These are phyloP conservation scores for Pichia phayaonensis DNA, from an alignment of 805 yeast species.

Conservation along the genomic window DNA sequence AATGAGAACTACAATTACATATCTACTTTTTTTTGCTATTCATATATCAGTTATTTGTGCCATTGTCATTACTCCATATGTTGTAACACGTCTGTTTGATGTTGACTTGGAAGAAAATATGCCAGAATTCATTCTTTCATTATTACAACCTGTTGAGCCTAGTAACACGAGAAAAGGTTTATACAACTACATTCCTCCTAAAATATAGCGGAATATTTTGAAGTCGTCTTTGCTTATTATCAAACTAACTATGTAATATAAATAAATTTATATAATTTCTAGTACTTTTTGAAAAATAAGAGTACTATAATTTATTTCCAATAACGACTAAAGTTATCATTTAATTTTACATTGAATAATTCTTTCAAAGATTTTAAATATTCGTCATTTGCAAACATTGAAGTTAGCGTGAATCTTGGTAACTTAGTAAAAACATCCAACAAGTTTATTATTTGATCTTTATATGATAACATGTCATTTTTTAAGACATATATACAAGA, in stretches of 20 bases:
- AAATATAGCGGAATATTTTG: background rate
- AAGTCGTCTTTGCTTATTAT: background rate
- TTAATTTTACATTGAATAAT: background rate
- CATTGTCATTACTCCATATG: slow-evolving; percentile 34
- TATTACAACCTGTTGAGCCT: slow-evolving; percentile 39
- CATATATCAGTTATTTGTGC: slow-evolving; percentile 25
- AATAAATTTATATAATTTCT: too few species aligned
- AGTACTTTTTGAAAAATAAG: too few species aligned
- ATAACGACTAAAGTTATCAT: slow-evolving; percentile 1
- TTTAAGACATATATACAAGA: slow-evolving; percentile 27
- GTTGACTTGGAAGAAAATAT: slow-evolving; percentile 34
- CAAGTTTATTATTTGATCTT: slow-evolving; percentile 16
- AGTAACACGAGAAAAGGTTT: slow-evolving; percentile 31
- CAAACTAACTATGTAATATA: background rate
- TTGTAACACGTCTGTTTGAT: slow-evolving; percentile 28
- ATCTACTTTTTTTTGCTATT: slow-evolving; percentile 30
- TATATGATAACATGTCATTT: slow-evolving; percentile 10
- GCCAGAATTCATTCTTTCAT: slow-evolving; percentile 31
- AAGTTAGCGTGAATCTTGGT: slow-evolving; percentile 31
- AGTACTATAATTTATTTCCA: slow-evolving; percentile 6
- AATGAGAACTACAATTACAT: slow-evolving; percentile 29
- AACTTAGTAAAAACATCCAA: slow-evolving; percentile 26
- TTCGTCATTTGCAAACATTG: slow-evolving; percentile 27
- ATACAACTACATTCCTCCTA: slow-evolving; percentile 23
- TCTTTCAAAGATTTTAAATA: slow-evolving; percentile 1